These are phyloP conservation scores for Boletus vinaceobasis DNA, from an alignment of 768 basidiomycete species.

Conservation along the genomic window DNA sequence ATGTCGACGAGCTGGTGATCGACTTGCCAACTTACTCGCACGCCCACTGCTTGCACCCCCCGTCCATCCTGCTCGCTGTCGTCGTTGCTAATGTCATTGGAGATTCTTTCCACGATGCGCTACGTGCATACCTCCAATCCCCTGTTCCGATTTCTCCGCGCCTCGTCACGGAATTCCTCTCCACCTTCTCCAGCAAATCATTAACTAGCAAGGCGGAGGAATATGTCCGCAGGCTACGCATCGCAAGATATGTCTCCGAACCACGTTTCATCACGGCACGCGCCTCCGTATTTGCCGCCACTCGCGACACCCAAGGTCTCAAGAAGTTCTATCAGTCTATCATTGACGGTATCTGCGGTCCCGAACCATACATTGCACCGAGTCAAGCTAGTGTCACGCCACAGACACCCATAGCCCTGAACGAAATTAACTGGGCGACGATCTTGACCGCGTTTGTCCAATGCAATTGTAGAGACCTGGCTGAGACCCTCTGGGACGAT, in stretches of 20 bases:
- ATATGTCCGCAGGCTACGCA: slow-evolving; percentile 47
- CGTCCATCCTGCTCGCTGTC: slow-evolving; percentile 48
- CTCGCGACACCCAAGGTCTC: slow-evolving; percentile 33
- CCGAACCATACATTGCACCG: slow-evolving; percentile 53
- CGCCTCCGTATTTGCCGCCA: slow-evolving; percentile 43
- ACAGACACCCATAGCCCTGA: slow-evolving; percentile 47
- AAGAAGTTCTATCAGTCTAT: slow-evolving; percentile 50
- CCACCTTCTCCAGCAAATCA: slow-evolving; percentile 32
- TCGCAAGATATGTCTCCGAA: slow-evolving; percentile 50
- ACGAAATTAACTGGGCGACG: slow-evolving; percentile 57
- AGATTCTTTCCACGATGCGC: slow-evolving; percentile 54
- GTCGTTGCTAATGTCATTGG: slow-evolving; percentile 60
- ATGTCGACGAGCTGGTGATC: slow-evolving; percentile 26
- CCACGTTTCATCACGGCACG: slow-evolving; percentile 50
- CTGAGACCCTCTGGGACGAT: slow-evolving; percentile 66
- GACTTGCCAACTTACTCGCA: slow-evolving; percentile 18
- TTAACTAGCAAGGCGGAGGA: slow-evolving; percentile 41
- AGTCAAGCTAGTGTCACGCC: slow-evolving; percentile 36
- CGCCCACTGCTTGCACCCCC: slow-evolving; percentile 11
- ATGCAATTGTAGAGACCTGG: slow-evolving; percentile 52
- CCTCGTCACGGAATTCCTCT: slow-evolving; percentile 39
- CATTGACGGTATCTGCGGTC: slow-evolving; percentile 47
- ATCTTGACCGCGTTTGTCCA: slow-evolving; percentile 66
- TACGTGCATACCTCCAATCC: slow-evolving; percentile 41
- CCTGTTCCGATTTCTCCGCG: slow-evolving; percentile 35